These are phyloP conservation scores for Tillandsia fasciculata DNA, from an alignment of 176 grass and related monocot species.

Conservation along the genomic window DNA sequence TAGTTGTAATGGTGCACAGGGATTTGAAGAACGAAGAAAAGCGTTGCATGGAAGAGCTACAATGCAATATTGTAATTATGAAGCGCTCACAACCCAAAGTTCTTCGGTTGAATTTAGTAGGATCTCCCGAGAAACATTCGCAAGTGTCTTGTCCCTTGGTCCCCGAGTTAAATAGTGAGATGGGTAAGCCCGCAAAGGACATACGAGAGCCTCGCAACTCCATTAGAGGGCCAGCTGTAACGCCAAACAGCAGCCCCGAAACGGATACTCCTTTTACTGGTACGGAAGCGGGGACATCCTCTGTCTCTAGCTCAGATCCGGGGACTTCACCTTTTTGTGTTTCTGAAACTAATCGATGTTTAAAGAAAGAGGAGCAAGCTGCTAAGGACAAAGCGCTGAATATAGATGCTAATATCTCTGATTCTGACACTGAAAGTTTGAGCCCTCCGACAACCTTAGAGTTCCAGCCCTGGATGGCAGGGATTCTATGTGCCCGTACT, in stretches of 20 bases:
- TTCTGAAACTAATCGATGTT: conserved; percentile 47
- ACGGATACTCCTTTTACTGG: conserved; percentile 64
- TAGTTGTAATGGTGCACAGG: conserved; percentile 19
- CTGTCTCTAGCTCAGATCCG: conserved; percentile 94
- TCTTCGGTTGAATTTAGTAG: conserved; percentile 85
- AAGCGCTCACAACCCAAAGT: conserved; percentile 96
- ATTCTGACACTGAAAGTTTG: conserved; percentile 67
- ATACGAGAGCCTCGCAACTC: conserved; percentile 41
- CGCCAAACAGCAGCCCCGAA: conserved; percentile 86
- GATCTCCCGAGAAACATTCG: conserved; percentile 67
- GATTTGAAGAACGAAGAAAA: conserved; percentile 96
- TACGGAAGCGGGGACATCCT: conserved; percentile 85
- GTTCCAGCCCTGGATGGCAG: conserved; percentile 74
- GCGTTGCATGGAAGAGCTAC: conserved; percentile 79
- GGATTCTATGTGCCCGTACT: conserved; percentile 46
- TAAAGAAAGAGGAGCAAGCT: conserved; percentile 51
- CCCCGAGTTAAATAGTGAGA: conserved; percentile 23
- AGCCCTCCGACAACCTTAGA: conserved; percentile 55
- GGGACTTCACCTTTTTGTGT: conserved; percentile 72
- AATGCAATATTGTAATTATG: conserved; percentile 98
- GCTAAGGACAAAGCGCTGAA: conserved; percentile 40
- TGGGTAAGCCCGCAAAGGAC: conserved; percentile 31
- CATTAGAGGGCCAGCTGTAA: conserved; percentile 76
- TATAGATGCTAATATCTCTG: conserved; percentile 52
- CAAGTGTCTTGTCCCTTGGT: conserved; percentile 25